phyloP scores from a whole-genome alignment of 495 filamentous ascomycete genomes.

The Lophiotrema nucula region DNA sequence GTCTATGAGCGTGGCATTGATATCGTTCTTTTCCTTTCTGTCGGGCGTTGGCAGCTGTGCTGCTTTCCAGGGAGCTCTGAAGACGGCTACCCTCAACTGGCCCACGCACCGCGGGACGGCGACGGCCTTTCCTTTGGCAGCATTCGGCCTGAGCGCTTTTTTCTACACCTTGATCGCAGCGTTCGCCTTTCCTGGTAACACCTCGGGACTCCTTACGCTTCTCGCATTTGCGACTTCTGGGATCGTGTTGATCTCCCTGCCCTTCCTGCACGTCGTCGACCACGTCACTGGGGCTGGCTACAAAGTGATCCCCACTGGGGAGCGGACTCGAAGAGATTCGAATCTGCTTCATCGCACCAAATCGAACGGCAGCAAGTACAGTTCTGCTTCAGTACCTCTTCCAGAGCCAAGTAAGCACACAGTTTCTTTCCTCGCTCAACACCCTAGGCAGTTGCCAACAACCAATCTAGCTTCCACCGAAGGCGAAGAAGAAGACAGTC shows the following conservation, averaged over 20 bases:
- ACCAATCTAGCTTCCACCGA: too few species aligned
- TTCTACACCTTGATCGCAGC: conserved; percentile 83
- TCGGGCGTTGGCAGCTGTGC: conserved; percentile 85
- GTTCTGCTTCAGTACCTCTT: conserved; percentile 5
- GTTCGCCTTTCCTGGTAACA: conserved; percentile 80
- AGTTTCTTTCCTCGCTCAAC: conserved; percentile 11
- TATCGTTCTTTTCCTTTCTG: conserved; percentile 80
- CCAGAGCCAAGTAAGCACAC: conserved; percentile 32
- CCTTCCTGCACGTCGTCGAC: conserved; percentile 78
- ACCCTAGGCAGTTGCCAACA: conserved; percentile 12
- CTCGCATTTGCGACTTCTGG: conserved; percentile 76
- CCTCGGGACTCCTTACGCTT: conserved; percentile 73
- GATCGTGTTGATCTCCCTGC: conserved; percentile 69
- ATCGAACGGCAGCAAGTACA: conserved; percentile 49
- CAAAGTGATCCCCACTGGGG: conserved; percentile 56
- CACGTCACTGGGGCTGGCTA: conserved; percentile 54
- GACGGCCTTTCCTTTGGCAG: conserved; percentile 86
- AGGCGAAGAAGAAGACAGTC: conserved; percentile 36
- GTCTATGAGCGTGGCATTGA: conserved; percentile 62
- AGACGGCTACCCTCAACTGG: conserved; percentile 85
- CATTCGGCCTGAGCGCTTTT: conserved; percentile 92
- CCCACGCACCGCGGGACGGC: conserved; percentile 88
- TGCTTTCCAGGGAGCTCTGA: conserved; percentile 83
- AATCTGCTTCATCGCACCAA: conserved; percentile 61
- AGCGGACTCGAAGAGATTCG: conserved; percentile 50